Evolutionary conservation across 768 basidiomycete species (phyloP).

Genomic region (Calocybe cyanea): DNA sequence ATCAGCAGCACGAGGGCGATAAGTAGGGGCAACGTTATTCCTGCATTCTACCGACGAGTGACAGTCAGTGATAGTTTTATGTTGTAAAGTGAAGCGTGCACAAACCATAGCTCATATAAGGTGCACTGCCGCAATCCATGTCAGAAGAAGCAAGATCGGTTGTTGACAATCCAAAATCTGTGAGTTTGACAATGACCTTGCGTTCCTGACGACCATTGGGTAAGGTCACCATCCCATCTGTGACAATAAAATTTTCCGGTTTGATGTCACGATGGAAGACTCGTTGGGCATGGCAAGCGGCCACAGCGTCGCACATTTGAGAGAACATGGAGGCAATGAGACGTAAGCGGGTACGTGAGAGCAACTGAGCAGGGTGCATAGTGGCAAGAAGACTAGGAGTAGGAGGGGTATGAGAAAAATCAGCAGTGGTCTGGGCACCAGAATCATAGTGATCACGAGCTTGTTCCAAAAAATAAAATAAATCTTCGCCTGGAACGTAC

Average conservation of each 20-base stretch:
- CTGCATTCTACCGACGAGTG: slow-evolving; percentile 71
- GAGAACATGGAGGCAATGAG: slow-evolving; percentile 96
- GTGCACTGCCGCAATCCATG: slow-evolving; percentile 98
- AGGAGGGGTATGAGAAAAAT: slow-evolving; percentile 73
- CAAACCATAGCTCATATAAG: slow-evolving; percentile 97
- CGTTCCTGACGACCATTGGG: slow-evolving; percentile 62
- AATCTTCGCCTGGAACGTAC: slow-evolving; percentile 93
- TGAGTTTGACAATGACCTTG: slow-evolving; percentile 92
- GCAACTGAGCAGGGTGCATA: slow-evolving; percentile 71
- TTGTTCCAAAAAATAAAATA: slow-evolving; percentile 98
- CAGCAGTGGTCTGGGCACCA: slow-evolving; percentile 34
- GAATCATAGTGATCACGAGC: slow-evolving; percentile 81
- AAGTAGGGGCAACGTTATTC: slow-evolving; percentile 94
- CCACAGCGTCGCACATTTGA: slow-evolving; percentile 98
- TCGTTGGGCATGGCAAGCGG: slow-evolving; percentile 85
- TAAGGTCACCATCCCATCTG: slow-evolving; percentile 65
- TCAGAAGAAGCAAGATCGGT: slow-evolving; percentile 85
- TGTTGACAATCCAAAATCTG: slow-evolving; percentile 95
- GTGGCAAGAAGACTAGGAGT: slow-evolving; percentile 90
- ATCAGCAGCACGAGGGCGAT: slow-evolving; percentile 92
- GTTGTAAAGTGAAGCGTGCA: slow-evolving; percentile 12
- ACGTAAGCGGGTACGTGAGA: slow-evolving; percentile 83
- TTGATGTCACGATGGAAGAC: slow-evolving; percentile 99
- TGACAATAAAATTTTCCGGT: slow-evolving; percentile 97
- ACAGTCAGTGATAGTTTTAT: slow-evolving; percentile 12